Percentiles rank a stretch among this genome's conserved stretches.
These are phyloP conservation scores for Puccinia polysora DNA, from an alignment of 1,284 basidiomycete species.

Conservation along the genomic window DNA sequence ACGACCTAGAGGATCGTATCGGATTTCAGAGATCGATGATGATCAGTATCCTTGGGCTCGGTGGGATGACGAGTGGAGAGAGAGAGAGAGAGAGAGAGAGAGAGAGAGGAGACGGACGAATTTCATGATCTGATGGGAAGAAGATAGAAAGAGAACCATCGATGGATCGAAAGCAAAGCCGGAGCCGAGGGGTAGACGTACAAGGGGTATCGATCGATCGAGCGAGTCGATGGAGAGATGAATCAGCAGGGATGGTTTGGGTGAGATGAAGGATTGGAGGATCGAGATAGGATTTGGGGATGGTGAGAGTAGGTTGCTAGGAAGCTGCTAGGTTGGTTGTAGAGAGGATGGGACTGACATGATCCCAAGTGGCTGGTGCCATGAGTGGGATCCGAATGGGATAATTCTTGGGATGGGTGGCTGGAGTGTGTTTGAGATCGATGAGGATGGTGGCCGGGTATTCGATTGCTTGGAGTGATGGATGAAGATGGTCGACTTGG, in stretches of 20 bases:
- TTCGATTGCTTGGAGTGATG: too few relatives aligned
- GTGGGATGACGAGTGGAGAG: not conserved
- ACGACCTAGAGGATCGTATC: constrained; percentile 26
- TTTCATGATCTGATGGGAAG: constrained; percentile 14
- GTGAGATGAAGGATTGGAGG: not conserved
- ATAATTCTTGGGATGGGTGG: too few relatives aligned
- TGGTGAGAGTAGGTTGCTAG: not conserved
- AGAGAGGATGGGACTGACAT: constrained; percentile 9
- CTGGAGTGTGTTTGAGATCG: too few relatives aligned
- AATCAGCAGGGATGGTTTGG: not conserved
- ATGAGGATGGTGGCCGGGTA: too few relatives aligned
- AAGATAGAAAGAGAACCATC: not conserved
- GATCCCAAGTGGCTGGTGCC: constrained; percentile 43
- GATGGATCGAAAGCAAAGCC: too few relatives aligned
- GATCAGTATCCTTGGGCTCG: not conserved
- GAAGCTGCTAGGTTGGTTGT: too few relatives aligned
- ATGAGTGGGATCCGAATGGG: too few relatives aligned
- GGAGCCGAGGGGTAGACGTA: too few relatives aligned
- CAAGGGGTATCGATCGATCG: too few relatives aligned
- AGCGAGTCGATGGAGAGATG: too few relatives aligned
- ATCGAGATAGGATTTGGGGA: not conserved
- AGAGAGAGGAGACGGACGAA: constrained; percentile 6
- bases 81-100: not conserved
- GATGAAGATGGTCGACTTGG: too few relatives aligned
- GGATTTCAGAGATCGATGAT: not conserved